Percentiles rank a stretch among this genome's conserved stretches.
Conservation (phyloP, 306 rosid species). For the Erythrophleum fordii region DNA sequence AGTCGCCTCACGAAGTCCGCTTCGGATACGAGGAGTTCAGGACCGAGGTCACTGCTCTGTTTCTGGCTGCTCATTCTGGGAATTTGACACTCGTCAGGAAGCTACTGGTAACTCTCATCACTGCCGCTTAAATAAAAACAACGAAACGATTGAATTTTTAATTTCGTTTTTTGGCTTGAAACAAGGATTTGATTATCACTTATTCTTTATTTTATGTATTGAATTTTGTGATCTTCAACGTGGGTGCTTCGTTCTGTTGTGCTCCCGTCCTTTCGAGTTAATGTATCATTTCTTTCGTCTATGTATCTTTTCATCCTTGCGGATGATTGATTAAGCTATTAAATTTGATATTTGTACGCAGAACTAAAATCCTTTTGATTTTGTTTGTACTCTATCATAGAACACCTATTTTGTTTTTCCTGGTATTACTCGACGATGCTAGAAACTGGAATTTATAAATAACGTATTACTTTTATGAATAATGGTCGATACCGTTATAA, state of each 20-base stretch:
- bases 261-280: not conserved
- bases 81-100: constrained; percentile 55
- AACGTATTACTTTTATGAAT: not conserved
- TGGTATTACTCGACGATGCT: not conserved
- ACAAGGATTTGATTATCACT: not conserved
- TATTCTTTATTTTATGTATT: not conserved
- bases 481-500: not conserved
- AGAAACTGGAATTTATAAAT: not conserved
- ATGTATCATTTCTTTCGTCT: not conserved
- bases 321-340: constrained; percentile 22
- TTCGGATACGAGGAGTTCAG: constrained; percentile 63
- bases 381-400: not conserved
- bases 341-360: not conserved
- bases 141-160: not conserved
- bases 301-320: not conserved
- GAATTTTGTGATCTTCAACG: constrained; percentile 1
- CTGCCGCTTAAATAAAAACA: not conserved
- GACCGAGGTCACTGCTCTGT: constrained; percentile 71
- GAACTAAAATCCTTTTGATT: not conserved
- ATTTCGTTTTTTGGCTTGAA: constrained; percentile 1
- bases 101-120: constrained; percentile 49
- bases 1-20: constrained; percentile 55
- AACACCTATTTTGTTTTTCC: not conserved
- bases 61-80: constrained; percentile 65
- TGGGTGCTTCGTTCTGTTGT: not conserved